Evolutionary conservation across 1,139 yeast species (phyloP), one percentile per base, ranked within the genome.

Genomic region (Scheffersomyces lignicola): DNA sequence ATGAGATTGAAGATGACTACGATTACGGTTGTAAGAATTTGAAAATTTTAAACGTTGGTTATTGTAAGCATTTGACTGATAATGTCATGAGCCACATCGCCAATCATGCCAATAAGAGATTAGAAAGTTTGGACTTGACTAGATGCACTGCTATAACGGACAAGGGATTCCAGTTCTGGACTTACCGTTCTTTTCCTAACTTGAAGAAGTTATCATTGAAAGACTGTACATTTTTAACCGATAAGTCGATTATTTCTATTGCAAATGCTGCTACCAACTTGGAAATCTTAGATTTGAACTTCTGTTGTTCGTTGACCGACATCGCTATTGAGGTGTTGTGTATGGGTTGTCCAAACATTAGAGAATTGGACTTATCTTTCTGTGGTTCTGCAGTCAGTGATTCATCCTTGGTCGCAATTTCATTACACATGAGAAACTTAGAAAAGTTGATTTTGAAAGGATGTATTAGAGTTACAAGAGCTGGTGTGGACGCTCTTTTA

Each of bases 341-440:
- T 39, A 59, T 80, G 17, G 85, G 87, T 7, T 81, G 88, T 48
- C 82, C 78, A 31, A 59, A 68, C 16, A 57, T 84, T 37, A 56
- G 66, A 35, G 59, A 62, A 22, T 60, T 84, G 36, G 81, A 82
- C 44, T 55, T 83, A 34, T 79, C 87, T 9, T 84, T 82, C 50
- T 84, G 92, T 58, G 92, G 92, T 2, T 76, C 85, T 32, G 90
- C 92, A 1, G 88, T 84, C 4, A 79, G 87, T 49, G 92, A 84
- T 50, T 71, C 81, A 15, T 78, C 87, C 0, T 56, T 83, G 31
- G 69, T 78, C 20, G 74, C 83, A 1, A 68, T 84, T n/a, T 78
- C 86, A 1, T 58, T 80, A 30, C 79, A 76, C 38, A 56, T 79
- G 38, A 55, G 68, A 40, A 54, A 64, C 25, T 60, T 84, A 39